These are phyloP conservation scores for Boletus pseudo-olivaceus DNA, from an alignment of 768 basidiomycete species.

Conservation along the genomic window DNA sequence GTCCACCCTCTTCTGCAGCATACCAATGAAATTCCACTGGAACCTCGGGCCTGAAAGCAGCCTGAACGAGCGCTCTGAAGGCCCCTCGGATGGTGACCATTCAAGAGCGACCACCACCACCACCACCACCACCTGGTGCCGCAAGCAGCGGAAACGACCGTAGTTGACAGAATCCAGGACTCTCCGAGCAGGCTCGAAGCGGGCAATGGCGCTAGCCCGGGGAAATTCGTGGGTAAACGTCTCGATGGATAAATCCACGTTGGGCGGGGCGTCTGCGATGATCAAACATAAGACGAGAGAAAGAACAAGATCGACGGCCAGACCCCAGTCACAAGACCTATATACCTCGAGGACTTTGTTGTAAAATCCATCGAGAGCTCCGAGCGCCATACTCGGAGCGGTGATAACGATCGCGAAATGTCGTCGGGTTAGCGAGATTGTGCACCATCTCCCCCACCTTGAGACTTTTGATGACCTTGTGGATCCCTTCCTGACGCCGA, in stretches of 20 bases:
- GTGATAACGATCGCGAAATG: slow-evolving; percentile 35
- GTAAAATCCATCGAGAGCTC: slow-evolving; percentile 38
- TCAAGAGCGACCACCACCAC: too few species aligned
- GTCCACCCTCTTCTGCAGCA: slow-evolving; percentile 57
- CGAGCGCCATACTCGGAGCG: slow-evolving; percentile 34
- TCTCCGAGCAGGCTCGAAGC: slow-evolving; percentile 17
- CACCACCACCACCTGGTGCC: slow-evolving; percentile 49
- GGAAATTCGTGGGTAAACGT: too few species aligned
- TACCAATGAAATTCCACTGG: slow-evolving; percentile 84
- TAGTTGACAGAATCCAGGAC: slow-evolving; percentile 41
- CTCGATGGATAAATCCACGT: too few species aligned
- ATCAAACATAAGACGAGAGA: slow-evolving; percentile 6
- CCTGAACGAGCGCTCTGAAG: slow-evolving; percentile 65
- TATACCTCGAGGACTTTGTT: too few species aligned
- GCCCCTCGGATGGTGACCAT: slow-evolving; percentile 76
- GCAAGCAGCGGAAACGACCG: slow-evolving; percentile 38
- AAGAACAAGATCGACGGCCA: background rate
- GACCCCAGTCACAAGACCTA: background rate
- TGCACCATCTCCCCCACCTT: slow-evolving; percentile 32
- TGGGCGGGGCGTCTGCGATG: too few species aligned
- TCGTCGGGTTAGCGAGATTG: slow-evolving; percentile 36
- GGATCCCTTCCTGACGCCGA: slow-evolving; percentile 13
- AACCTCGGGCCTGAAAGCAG: slow-evolving; percentile 63
- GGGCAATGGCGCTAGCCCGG: too few species aligned
- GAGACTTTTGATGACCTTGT: background rate